Conservation (phyloP, 2,329 filamentous ascomycete genomes). For the Arthroderma sp. region DNA sequence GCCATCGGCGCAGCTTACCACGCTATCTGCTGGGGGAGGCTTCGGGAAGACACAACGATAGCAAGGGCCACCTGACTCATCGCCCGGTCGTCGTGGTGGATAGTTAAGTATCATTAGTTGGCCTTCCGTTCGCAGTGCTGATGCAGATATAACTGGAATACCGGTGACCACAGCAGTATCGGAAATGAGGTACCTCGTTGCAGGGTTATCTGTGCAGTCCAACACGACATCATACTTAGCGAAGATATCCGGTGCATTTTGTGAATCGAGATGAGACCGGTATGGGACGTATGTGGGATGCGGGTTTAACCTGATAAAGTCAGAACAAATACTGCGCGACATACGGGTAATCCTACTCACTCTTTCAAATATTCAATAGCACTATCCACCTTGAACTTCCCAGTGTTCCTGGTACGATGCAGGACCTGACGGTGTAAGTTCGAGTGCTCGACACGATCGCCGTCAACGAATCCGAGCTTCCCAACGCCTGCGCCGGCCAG, state of each 20-base stretch:
- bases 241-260: slow-evolving; percentile 55
- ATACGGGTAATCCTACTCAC: slow-evolving; percentile 24
- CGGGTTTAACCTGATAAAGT: slow-evolving; percentile 53
- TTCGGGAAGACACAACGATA: slow-evolving; percentile 87
- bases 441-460: slow-evolving; percentile 73
- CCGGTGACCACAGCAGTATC: slow-evolving; percentile 70
- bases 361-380: slow-evolving; percentile 47
- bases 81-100: slow-evolving; percentile 50
- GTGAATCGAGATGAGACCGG: slow-evolving; percentile 50
- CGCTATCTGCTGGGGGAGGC: slow-evolving; percentile 69
- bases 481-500: slow-evolving; percentile 81
- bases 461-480: slow-evolving; percentile 71
- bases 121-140: slow-evolving; percentile 75
- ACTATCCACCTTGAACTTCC: slow-evolving; percentile 69
- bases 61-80: slow-evolving; percentile 58
- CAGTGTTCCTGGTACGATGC: slow-evolving; percentile 58
- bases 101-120: slow-evolving; percentile 82
- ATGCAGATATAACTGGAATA: slow-evolving; percentile 77
- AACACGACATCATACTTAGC: slow-evolving; percentile 67
- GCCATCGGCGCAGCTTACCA: slow-evolving; percentile 80
- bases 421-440: slow-evolving; percentile 89
- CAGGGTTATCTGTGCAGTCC: slow-evolving; percentile 90
- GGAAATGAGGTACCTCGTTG: slow-evolving; percentile 81
- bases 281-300: slow-evolving; percentile 52
- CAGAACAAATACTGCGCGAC: not conserved